Percentiles rank a stretch among this genome's conserved stretches.
Conservation (phyloP, 2,329 filamentous ascomycete species). For the Xenoacremonium recifei region DNA sequence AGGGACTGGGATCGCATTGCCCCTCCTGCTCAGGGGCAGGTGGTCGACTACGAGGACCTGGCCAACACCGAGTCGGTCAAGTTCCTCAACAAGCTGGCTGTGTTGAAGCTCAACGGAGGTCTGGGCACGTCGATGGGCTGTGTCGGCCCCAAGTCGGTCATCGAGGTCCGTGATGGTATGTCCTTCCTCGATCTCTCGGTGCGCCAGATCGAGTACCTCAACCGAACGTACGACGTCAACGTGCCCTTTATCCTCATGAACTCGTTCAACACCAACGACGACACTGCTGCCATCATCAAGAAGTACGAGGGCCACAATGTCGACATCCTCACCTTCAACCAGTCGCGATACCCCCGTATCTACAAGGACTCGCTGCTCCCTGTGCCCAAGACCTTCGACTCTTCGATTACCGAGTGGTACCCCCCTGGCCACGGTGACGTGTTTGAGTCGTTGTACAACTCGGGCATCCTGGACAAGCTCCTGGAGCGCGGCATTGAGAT, state of each 20-base stretch:
- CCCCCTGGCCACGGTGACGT: constrained; percentile 99
- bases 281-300: constrained; percentile 99
- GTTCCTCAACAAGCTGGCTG: constrained; percentile 95
- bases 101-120: constrained; percentile 98
- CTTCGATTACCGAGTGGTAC: constrained; percentile 95
- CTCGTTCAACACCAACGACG: constrained; percentile 99
- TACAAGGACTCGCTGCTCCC: constrained; percentile 97
- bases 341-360: constrained; percentile 96
- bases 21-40: constrained; percentile 88
- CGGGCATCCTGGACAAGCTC: constrained; percentile 94
- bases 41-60: constrained; percentile 90
- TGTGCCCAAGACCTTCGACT: constrained; percentile 85
- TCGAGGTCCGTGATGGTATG: constrained; percentile 99
- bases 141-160: constrained; percentile 98
- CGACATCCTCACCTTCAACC: constrained; percentile 99
- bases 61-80: constrained; percentile 86
- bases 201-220: constrained; percentile 97
- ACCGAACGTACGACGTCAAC: constrained; percentile 96
- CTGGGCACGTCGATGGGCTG: constrained; percentile 99
- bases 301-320: constrained; percentile 99
- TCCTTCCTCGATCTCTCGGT: constrained; percentile 99
- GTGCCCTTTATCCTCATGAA: constrained; percentile 99
- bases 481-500: constrained; percentile 94
- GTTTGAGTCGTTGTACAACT: constrained; percentile 99
- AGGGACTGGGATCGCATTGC: constrained; percentile 97